phyloP scores from a whole-genome alignment of 78 protist species.

The Mantamonas sphyraenae region DNA sequence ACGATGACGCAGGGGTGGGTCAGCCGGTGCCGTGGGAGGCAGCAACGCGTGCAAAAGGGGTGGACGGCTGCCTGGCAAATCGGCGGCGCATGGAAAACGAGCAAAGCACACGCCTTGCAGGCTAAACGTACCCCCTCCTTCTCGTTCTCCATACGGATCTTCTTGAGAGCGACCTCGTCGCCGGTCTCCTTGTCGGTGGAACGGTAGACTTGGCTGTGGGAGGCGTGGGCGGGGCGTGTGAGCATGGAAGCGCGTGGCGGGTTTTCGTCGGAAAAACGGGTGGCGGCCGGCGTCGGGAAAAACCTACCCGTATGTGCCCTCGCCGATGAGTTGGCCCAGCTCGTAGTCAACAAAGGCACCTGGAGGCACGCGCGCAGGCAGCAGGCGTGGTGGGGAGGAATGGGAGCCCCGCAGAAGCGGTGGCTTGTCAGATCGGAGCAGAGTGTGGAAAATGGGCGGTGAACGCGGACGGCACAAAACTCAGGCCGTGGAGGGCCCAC shows the following conservation, averaged over 20 bases:
- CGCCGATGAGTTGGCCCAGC: not conserved
- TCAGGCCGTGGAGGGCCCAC: too few species aligned
- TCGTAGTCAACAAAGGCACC: too few species aligned
- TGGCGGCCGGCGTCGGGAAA: too few species aligned
- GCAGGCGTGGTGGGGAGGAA: too few species aligned
- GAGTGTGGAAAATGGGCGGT: too few species aligned
- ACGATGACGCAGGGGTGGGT: not conserved
- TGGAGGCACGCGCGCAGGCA: too few species aligned
- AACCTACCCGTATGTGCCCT: constrained; percentile 8
- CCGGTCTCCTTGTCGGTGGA: constrained; percentile 41
- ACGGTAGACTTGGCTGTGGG: constrained; percentile 60
- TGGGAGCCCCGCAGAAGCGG: too few species aligned
- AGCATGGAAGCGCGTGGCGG: too few species aligned
- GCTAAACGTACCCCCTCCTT: constrained; percentile 77
- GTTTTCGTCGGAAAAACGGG: too few species aligned
- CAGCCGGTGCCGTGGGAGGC: not conserved
- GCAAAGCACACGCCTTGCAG: too few species aligned
- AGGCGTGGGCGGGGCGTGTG: not conserved
- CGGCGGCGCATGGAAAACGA: not conserved
- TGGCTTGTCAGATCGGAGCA: too few species aligned
- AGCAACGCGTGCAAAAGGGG: not conserved
- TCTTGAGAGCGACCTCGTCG: constrained; percentile 82
- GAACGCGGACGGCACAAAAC: too few species aligned
- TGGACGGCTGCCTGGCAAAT: not conserved
- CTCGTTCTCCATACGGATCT: constrained; percentile 72